Evolutionary conservation across 2,329 filamentous ascomycete genomes (phyloP).

Genomic region (Arachnopeziza araneosa): DNA sequence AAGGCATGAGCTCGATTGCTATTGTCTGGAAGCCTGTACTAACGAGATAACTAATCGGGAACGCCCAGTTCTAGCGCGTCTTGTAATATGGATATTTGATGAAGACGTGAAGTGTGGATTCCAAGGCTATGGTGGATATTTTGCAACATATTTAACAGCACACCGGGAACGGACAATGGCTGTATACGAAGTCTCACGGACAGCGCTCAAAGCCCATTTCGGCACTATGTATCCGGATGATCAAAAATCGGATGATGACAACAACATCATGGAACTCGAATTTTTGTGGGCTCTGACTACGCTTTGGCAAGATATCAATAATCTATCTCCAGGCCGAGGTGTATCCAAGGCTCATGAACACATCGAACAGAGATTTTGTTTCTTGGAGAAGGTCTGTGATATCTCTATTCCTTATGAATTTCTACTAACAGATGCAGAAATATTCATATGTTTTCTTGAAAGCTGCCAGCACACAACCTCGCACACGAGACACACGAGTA

Average conservation of each 20-base stretch:
- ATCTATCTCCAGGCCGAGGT: background rate
- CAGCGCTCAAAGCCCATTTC: constrained; percentile 4
- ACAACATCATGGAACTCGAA: constrained; percentile 6
- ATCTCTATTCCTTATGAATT: too few relatives aligned
- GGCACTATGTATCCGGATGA: background rate
- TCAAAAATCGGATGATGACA: constrained; percentile 3
- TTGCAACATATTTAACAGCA: constrained; percentile 5
- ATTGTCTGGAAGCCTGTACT: background rate
- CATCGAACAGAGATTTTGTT: too few relatives aligned
- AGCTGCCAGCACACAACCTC: constrained; percentile 1
- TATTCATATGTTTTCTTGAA: constrained; percentile 7
- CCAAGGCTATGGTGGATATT: constrained; percentile 4
- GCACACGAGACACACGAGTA: background rate
- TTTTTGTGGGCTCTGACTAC: constrained; percentile 5
- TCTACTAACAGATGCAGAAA: background rate
- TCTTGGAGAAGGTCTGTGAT: too few relatives aligned
- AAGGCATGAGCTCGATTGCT: constrained; percentile 3
- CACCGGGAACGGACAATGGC: constrained; percentile 7
- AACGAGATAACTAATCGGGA: background rate
- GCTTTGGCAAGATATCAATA: constrained; percentile 9
- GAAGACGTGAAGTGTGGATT: constrained; percentile 9
- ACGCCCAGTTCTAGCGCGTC: constrained; percentile 2
- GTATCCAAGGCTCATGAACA: background rate
- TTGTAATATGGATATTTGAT: constrained; percentile 8
- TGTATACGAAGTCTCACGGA: constrained; percentile 7